Percentiles rank a stretch among this genome's conserved stretches.
phyloP scores from a whole-genome alignment of 2,329 filamentous ascomycete genomes.

The Ceratocystis cacaofunesta region DNA sequence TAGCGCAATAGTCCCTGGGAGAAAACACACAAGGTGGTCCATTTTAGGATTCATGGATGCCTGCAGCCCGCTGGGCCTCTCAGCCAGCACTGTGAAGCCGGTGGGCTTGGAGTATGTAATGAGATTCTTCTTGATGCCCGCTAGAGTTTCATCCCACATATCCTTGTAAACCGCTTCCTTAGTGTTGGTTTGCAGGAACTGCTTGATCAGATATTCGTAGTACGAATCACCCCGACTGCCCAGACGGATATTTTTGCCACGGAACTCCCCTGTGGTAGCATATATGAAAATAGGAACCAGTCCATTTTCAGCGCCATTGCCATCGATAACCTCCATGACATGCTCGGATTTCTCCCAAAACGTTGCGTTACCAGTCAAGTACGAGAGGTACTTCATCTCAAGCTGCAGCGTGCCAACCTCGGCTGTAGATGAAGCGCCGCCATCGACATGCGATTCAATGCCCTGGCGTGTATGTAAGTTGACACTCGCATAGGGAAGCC shows the following conservation, averaged over 20 bases:
- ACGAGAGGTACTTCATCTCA: conserved; percentile 93
- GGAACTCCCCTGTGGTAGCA: conserved; percentile 62
- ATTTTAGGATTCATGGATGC: conserved; percentile 67
- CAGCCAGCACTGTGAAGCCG: conserved; percentile 76
- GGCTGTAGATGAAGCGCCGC: conserved; percentile 80
- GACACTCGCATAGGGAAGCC: conserved; percentile 79
- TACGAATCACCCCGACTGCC: conserved; percentile 94
- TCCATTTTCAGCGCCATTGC: conserved; percentile 63
- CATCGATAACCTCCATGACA: conserved; percentile 81
- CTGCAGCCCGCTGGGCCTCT: conserved; percentile 61
- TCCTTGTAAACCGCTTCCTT: conserved; percentile 75
- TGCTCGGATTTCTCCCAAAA: conserved; percentile 90
- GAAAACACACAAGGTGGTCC: conserved; percentile 96
- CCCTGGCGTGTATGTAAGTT: conserved; percentile 67
- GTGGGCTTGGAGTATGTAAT: conserved; percentile 73
- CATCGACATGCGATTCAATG: conserved; percentile 67
- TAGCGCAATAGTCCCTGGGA: conserved; percentile 88
- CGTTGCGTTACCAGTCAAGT: conserved; percentile 77
- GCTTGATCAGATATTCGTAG: conserved; percentile 98
- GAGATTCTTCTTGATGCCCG: conserved; percentile 78
- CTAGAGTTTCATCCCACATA: conserved; percentile 81
- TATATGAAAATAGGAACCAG: conserved; percentile 86
- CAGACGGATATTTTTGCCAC: conserved; percentile 71
- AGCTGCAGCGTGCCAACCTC: conserved; percentile 87
- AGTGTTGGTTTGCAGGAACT: conserved; percentile 84